Base-by-base conservation (phyloP, 2,329 filamentous ascomycete genomes). In the Ophiostoma australiae region DNA sequence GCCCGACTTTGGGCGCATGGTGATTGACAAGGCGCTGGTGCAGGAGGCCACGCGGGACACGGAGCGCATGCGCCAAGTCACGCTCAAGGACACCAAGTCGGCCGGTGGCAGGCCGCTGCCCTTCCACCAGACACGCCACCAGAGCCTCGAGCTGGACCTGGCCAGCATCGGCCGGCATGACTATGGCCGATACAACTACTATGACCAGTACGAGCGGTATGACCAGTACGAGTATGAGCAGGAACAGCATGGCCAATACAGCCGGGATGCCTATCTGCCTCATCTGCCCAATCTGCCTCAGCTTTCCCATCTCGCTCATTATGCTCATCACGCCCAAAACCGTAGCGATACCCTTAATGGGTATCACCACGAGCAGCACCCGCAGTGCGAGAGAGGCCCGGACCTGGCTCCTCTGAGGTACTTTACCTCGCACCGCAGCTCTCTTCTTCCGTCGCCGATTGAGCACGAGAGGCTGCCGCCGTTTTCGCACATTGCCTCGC, bases 1-100 rank as follows among this genome's bases (percentile, higher is more conserved):
- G 48, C 81, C 86, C n/a, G 84, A 85, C 17, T 92, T 88, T 78
- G 86, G 84, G 13, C 84, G 84, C 67, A 91, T 92, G 89, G 80
- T 85, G 31, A 92, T 94, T 75, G 84, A 86, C 70, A 81, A 81
- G 2, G 77, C 79, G 0, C 84, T 90, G 63, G 83, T 91, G 23
- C 76, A 78, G 31, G 79, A 82, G 17, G 86, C 88, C 3, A 84
- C 84, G 0, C 76, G 77, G 2, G 84, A 88, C 72, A 84, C 86
- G 33, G 68, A 72, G 58, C 79, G 82, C 37, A 76, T 78, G 67
- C 83, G 80, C 68, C 82, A 83, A 39, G 75, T 48, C 10, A 39
- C 63, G n/a, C 35, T 39, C 33, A 23, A 23, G 63, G 63, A 66
- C 20, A 7, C 35, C 63, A 66, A 23, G 63, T 13, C 27, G 11